Evolutionary conservation across 202 grass and related monocot species (phyloP), one percentile per base, ranked within the genome.

Genomic region (Zoysia matrella): DNA sequence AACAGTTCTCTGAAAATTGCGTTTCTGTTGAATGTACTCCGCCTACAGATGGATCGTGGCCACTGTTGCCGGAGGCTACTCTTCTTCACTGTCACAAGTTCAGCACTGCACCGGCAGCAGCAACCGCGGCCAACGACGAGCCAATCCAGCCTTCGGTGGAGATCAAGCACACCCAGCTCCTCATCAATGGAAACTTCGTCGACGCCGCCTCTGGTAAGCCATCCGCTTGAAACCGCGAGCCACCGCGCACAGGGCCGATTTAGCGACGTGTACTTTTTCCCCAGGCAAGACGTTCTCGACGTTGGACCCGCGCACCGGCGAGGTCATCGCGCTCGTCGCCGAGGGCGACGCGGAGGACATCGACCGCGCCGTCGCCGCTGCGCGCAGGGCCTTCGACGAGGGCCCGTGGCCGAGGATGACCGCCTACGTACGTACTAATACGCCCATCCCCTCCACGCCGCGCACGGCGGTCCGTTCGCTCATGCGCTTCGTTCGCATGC

Each of bases 281-380:
- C 7, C 61, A 93, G 93, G 93, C 6, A 93, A 75, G 76, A 97
- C 86, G 39, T 97, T 97, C 67, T 78, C 91, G n/a, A 97, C 91
- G 15, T 8, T 89, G 16, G 88, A 97, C 61, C 78, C 94, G 6
- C 83, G 91, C 72, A 97, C 86, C 56, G 91, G 89, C 73, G 88
- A 97, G 71, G 86, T 89, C 71, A 91, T 97, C 54, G 88, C 91
- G 0, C 74, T 54, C 43, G 75, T 93, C n/a, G 81, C 94, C 76
- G 91, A 93, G 74, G 94, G 86, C 47, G 91, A 93, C 60, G 58
- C 42, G 1, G 91, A 80, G 51, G 91, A 97, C 70, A 45, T 97
- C 63, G 9, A 93, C 75, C 75, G 84, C 43, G 91, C 94, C 3
- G 88, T 91, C 15, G 47, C 74, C 14, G 94, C 86, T 3, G 91